phyloP scores from a whole-genome alignment of 805 yeast genomes.

The Starmerella apicola region DNA sequence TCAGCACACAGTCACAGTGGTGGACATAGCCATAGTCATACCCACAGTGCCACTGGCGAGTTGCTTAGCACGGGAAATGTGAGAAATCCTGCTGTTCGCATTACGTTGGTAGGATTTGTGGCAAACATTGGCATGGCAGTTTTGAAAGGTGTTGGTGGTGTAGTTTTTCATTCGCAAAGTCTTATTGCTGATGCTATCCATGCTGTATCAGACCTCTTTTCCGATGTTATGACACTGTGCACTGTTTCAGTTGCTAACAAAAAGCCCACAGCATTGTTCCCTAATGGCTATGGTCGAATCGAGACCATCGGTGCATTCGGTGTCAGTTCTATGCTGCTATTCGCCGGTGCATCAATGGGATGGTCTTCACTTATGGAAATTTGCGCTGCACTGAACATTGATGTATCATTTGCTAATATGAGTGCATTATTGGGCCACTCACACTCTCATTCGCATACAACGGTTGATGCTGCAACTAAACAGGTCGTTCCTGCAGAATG shows the following conservation, averaged over 20 bases:
- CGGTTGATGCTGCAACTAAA: neutral
- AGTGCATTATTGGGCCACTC: constrained; percentile 31
- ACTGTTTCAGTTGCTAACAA: constrained; percentile 69
- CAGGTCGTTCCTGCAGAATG: constrained; percentile 43
- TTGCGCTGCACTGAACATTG: constrained; percentile 17
- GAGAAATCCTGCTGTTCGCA: constrained; percentile 75
- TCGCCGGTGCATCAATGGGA: constrained; percentile 88
- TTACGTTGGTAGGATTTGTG: constrained; percentile 81
- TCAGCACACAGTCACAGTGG: constrained; percentile 7
- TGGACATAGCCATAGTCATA: constrained; percentile 14
- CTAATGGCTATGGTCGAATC: constrained; percentile 83
- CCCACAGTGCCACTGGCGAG: constrained; percentile 15
- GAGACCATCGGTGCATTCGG: constrained; percentile 87
- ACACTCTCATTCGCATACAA: constrained; percentile 22
- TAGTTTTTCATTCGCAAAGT: constrained; percentile 88
- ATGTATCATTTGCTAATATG: constrained; percentile 26
- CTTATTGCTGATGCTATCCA: constrained; percentile 90
- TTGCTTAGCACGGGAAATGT: constrained; percentile 29
- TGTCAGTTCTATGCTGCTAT: constrained; percentile 67
- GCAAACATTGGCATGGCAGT: constrained; percentile 78
- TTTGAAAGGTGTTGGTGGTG: constrained; percentile 80
- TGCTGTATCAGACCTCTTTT: constrained; percentile 77
- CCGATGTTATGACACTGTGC: constrained; percentile 77
- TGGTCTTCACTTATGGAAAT: constrained; percentile 55
- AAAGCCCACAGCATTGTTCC: constrained; percentile 48